phyloP scores from a whole-genome alignment of 1,139 yeast genomes.

The Yamadazyma triangularis region DNA sequence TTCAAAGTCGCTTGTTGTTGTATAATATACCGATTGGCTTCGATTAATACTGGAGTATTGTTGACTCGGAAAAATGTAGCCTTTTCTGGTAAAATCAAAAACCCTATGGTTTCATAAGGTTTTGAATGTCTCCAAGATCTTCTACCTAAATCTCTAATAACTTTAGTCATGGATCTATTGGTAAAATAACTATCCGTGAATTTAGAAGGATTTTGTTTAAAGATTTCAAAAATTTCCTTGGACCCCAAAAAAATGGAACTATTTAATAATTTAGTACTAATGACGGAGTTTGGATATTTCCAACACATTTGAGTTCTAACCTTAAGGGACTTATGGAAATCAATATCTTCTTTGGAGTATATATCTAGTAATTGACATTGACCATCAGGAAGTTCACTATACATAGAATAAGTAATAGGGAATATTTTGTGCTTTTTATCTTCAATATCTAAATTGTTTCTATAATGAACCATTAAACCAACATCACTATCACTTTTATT shows the following conservation, averaged over 20 bases:
- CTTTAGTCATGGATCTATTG: constrained; percentile 55
- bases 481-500: constrained; percentile 60
- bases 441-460: constrained; percentile 64
- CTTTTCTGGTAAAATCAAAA: constrained; percentile 59
- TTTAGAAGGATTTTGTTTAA: constrained; percentile 26
- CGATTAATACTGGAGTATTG: constrained; percentile 77
- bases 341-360: constrained; percentile 62
- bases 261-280: constrained; percentile 71
- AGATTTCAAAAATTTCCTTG: constrained; percentile 37
- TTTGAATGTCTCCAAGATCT: constrained; percentile 83
- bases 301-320: constrained; percentile 85
- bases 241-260: constrained; percentile 81
- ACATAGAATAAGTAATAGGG: constrained; percentile 45
- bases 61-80: constrained; percentile 73
- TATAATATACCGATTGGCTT: constrained; percentile 81
- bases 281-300: constrained; percentile 75
- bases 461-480: constrained; percentile 70
- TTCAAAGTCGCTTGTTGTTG: constrained; percentile 38
- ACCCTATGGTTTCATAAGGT: constrained; percentile 56
- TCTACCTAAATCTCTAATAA: constrained; percentile 83
- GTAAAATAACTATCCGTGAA: constrained; percentile 36
- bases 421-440: constrained; percentile 67
- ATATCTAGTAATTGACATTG: constrained; percentile 62
- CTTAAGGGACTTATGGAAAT: constrained; percentile 63
- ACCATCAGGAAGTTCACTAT: constrained; percentile 39